Percentiles rank a stretch among this genome's conserved stretches.
These are phyloP conservation scores for Medicago lupulina DNA, from an alignment of 306 rosid genomes.

Conservation along the genomic window DNA sequence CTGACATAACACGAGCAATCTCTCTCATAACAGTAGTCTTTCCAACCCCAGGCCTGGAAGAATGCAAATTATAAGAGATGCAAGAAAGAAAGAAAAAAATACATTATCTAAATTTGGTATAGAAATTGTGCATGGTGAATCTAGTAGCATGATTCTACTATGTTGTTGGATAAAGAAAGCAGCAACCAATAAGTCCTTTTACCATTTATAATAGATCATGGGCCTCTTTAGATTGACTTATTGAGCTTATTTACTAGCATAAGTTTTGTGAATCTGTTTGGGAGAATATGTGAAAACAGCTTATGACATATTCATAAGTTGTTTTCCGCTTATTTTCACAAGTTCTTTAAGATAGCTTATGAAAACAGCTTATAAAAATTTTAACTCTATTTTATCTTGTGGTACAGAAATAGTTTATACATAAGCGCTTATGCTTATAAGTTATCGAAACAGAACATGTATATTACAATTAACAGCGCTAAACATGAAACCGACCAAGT, in stretches of 20 bases:
- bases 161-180: slow-evolving; percentile 5
- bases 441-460: background rate
- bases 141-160: slow-evolving; percentile 3
- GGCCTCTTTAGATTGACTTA: background rate
- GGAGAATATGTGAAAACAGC: no score
- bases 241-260: no score
- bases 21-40: slow-evolving; percentile 78
- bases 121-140: slow-evolving; percentile 12
- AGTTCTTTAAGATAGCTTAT: no score
- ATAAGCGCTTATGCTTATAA: no score
- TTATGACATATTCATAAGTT: no score
- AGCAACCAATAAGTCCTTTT: background rate
- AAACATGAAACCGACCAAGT: slow-evolving; percentile 26
- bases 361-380: no score
- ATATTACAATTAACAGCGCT: slow-evolving; percentile 16
- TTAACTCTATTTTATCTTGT: no score
- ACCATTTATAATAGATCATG: slow-evolving; percentile 1
- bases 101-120: slow-evolving; percentile 11
- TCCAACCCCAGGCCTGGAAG: slow-evolving; percentile 76
- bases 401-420: no score
- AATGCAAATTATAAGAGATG: slow-evolving; percentile 32
- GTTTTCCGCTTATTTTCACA: no score
- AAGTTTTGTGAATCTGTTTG: no score
- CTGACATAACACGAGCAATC: slow-evolving; percentile 69
- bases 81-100: background rate